Base-by-base conservation (phyloP, 192 early-diverging fungal genomes). In the Rhizophagus clarus region DNA sequence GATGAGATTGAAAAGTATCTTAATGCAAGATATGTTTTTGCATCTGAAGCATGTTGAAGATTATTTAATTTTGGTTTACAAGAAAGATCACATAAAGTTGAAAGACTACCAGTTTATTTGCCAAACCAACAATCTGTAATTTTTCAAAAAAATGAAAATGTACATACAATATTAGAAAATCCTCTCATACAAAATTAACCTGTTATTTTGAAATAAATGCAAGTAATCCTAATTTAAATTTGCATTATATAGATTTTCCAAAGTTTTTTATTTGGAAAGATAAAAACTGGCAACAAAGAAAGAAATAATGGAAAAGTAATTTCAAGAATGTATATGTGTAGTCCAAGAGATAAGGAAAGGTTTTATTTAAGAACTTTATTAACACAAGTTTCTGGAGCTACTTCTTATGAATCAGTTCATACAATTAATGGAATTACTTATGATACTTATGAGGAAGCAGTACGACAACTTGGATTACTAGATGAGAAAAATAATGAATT, bases 51-150 rank as follows among this genome's bases (percentile, higher is more conserved):
- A 15, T 76, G 77, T 20, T 86, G 80, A 72, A 71, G 81, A 68
- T 81, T 86, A 9, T 82, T 82, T 45, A 26, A 26, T 24, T 86
- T 84, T 62, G 26, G 34, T 3, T 56, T 84, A 60, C 83, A 86
- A 34, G 40, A 61, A 61, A 77, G 79, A 26, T 80, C 42, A 40
- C 85, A 83, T n/a, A n/a, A 22, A 2, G 51, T 83, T 22, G 12
- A 67, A 49, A 66, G 81, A 17, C 63, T 84, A 45, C 61, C 62
- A 24, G 81, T 86, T 7, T 79, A 86, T 64, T 47, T 77, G 1
- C 45, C 61, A 22, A 69, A 72, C 32, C 7, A 64, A 51, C 83
- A 86, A 29, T 5, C 3, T 22, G 68, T 84, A 40, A 34, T 10
- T 22, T 83, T 79, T 73, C 3, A 37, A 28, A 37, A 20, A 31